Conservation (phyloP, 2,329 filamentous ascomycete species). For the Fusarium robinianum region DNA sequence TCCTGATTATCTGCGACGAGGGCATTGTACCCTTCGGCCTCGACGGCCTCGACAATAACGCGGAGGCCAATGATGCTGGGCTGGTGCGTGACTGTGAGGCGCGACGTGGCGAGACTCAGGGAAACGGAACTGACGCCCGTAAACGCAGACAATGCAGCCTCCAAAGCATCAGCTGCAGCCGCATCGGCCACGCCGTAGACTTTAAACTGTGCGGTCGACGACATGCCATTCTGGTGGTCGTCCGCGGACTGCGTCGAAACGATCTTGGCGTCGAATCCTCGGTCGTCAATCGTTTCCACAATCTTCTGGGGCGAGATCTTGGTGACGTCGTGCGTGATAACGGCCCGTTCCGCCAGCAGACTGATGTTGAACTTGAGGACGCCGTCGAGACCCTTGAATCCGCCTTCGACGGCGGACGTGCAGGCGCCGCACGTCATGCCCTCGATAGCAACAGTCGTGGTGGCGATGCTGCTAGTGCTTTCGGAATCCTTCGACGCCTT, state of each 20-base stretch:
- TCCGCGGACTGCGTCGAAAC: constrained; percentile 72
- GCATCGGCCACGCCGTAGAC: constrained; percentile 79
- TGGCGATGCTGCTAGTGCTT: constrained; percentile 55
- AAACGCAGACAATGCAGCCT: constrained; percentile 66
- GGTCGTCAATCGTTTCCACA: constrained; percentile 81
- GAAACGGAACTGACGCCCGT: constrained; percentile 75
- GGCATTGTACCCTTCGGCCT: constrained; percentile 84
- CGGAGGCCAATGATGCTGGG: constrained; percentile 76
- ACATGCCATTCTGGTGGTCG: constrained; percentile 56
- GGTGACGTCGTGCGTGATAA: constrained; percentile 79
- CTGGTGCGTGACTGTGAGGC: constrained; percentile 74
- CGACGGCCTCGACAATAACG: constrained; percentile 78
- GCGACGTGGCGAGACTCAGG: constrained; percentile 73
- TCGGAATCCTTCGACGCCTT: constrained; percentile 32
- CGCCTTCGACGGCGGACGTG: constrained; percentile 86
- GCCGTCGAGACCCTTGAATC: constrained; percentile 77
- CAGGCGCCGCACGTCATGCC: constrained; percentile 99
- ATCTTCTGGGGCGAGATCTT: constrained; percentile 76
- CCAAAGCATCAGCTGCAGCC: constrained; percentile 71
- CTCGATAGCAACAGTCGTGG: constrained; percentile 85
- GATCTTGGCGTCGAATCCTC: constrained; percentile 85
- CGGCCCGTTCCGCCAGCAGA: constrained; percentile 86
- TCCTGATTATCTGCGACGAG: constrained; percentile 89
- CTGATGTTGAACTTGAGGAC: constrained; percentile 92
- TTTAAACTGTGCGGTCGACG: constrained; percentile 74